A percentile compares a stretch with the other conserved stretches of the same genome.
Evolutionary conservation across 148 eudicot genomes (phyloP).

Genomic region (Vaccinium corymbosum): DNA sequence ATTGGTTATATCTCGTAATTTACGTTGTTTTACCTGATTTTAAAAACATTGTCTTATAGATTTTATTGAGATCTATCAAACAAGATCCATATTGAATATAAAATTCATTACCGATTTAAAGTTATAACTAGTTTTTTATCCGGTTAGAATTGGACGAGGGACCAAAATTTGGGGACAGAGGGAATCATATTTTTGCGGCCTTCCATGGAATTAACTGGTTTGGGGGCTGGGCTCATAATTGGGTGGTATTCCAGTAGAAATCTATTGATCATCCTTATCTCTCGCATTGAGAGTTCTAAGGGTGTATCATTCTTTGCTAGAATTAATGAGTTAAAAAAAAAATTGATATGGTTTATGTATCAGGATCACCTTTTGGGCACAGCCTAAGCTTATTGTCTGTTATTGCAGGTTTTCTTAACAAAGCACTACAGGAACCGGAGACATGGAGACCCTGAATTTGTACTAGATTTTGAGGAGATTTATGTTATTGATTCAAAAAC

Average conservation of each 20-base stretch:
- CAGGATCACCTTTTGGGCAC: neutral
- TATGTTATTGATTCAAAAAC: conserved; percentile 92
- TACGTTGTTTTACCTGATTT: too few relatives aligned
- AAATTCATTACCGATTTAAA: too few relatives aligned
- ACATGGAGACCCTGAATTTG: conserved; percentile 73
- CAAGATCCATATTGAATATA: too few relatives aligned
- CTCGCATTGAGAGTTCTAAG: neutral
- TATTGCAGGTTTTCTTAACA: conserved; percentile 76
- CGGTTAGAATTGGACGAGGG: too few relatives aligned
- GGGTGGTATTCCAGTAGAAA: neutral
- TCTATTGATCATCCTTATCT: neutral
- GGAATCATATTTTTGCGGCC: neutral
- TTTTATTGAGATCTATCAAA: too few relatives aligned
- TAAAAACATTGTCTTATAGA: too few relatives aligned
- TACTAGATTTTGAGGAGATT: conserved; percentile 92
- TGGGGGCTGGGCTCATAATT: neutral
- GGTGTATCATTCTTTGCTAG: neutral
- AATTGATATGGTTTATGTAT: neutral
- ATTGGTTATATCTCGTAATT: too few relatives aligned
- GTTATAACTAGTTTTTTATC: too few relatives aligned
- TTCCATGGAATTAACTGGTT: neutral
- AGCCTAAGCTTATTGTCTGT: conserved; percentile 13
- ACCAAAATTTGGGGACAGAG: too few relatives aligned
- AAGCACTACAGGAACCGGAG: conserved; percentile 92
- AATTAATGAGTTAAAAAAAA: neutral